phyloP scores from a whole-genome alignment of 148 eudicot genomes.

The Rhododendron mucronatum region DNA sequence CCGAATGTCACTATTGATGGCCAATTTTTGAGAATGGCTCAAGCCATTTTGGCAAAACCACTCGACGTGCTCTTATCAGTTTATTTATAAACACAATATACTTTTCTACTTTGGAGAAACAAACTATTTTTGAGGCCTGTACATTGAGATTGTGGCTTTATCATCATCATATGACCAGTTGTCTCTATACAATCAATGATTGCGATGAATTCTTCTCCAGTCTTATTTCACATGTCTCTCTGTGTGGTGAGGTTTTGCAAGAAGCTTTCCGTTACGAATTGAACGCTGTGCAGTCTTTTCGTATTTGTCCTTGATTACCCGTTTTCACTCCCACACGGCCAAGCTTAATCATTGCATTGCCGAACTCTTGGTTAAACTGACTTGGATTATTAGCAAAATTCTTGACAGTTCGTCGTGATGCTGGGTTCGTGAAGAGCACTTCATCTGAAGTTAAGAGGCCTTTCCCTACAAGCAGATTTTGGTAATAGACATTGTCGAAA shows the following conservation, averaged over 20 bases:
- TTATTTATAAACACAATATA: background rate
- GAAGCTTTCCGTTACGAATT: slow-evolving; percentile 28
- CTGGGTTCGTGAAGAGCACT: slow-evolving; percentile 36
- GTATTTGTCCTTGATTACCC: slow-evolving; percentile 64
- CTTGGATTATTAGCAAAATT: slow-evolving; percentile 42
- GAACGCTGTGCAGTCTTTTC: slow-evolving; percentile 61
- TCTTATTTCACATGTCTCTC: background rate
- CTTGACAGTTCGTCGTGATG: slow-evolving; percentile 33
- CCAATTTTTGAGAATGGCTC: too few relatives aligned
- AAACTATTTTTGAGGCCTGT: background rate
- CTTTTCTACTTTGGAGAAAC: background rate
- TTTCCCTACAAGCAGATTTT: slow-evolving; percentile 50
- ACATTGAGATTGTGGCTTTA: background rate
- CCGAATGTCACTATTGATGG: too few relatives aligned
- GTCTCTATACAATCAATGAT: background rate
- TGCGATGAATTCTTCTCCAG: background rate
- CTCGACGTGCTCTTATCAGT: too few relatives aligned
- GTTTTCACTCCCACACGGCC: slow-evolving; percentile 64
- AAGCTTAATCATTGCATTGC: slow-evolving; percentile 53
- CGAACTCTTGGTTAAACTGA: slow-evolving; percentile 41
- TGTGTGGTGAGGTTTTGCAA: background rate
- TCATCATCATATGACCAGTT: background rate
- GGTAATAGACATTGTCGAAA: slow-evolving; percentile 56
- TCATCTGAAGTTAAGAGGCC: slow-evolving; percentile 72
- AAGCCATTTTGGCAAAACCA: too few relatives aligned